phyloP scores from a whole-genome alignment of 1,284 basidiomycete genomes.

The Porodaedalea pini region DNA sequence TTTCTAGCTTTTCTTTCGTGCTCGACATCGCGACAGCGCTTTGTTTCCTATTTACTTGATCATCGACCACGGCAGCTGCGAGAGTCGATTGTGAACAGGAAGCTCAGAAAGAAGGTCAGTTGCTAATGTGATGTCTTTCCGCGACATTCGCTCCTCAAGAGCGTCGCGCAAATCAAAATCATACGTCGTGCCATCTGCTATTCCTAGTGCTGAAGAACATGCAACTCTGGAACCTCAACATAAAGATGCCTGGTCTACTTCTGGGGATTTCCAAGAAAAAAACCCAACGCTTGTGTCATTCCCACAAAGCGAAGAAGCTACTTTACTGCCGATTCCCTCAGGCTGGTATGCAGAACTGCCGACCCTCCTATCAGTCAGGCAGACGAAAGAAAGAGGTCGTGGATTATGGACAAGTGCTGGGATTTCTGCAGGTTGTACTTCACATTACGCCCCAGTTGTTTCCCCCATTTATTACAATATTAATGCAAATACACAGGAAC shows the following conservation, averaged over 20 bases:
- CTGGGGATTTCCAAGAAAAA: neutral
- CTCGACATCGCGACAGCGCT: neutral
- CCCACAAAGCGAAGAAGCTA: neutral
- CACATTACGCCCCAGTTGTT: no score
- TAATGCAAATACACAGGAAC: constrained; percentile 59
- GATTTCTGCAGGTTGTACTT: constrained; percentile 38
- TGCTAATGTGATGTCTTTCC: constrained; percentile 19
- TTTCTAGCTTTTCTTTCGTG: neutral
- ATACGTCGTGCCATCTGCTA: neutral
- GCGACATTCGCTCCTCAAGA: constrained; percentile 1
- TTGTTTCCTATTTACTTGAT: no score
- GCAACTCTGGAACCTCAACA: neutral
- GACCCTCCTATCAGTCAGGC: constrained; percentile 5
- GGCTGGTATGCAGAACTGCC: constrained; percentile 14
- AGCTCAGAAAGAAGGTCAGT: no score
- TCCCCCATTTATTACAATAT: no score
- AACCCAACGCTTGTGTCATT: neutral
- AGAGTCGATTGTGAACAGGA: no score
- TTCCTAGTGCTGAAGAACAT: neutral
- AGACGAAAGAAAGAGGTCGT: constrained; percentile 24
- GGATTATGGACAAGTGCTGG: constrained; percentile 33
- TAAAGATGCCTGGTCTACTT: neutral
- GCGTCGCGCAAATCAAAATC: constrained; percentile 12
- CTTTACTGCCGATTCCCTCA: neutral
- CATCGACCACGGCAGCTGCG: neutral